phyloP scores from a whole-genome alignment of 345 rosid species.

The Iberis pinnata region DNA sequence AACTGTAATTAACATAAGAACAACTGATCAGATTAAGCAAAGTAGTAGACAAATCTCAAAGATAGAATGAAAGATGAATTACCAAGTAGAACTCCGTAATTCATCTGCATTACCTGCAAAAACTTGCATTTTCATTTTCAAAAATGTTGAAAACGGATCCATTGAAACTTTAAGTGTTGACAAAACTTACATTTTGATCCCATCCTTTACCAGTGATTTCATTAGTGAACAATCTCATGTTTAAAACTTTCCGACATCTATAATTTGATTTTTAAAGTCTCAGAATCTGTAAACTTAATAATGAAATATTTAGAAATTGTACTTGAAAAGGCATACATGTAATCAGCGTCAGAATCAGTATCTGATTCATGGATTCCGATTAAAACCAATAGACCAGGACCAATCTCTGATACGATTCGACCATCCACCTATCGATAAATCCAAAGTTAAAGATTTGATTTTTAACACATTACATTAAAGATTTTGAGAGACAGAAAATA shows the following conservation, averaged over 20 bases:
- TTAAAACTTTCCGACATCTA: slow-evolving; percentile 83
- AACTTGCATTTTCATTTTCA: neutral
- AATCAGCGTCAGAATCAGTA: slow-evolving; percentile 65
- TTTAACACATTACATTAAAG: neutral
- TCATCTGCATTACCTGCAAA: slow-evolving; percentile 77
- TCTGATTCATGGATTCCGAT: slow-evolving; percentile 79
- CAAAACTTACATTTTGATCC: slow-evolving; percentile 64
- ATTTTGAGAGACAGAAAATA: neutral
- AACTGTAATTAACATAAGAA: slow-evolving; percentile 39
- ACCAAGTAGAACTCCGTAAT: slow-evolving; percentile 74
- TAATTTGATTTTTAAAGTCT: neutral
- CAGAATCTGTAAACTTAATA: neutral
- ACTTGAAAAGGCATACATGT: slow-evolving; percentile 39
- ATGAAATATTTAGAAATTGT: neutral
- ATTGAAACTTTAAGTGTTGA: too few relatives aligned
- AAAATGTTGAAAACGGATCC: neutral
- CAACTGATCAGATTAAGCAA: slow-evolving; percentile 15
- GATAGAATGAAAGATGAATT: neutral
- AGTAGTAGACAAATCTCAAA: neutral
- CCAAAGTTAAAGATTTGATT: neutral
- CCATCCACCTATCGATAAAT: slow-evolving; percentile 57
- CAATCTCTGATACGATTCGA: slow-evolving; percentile 63
- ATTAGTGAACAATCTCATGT: slow-evolving; percentile 80
- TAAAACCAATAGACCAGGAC: slow-evolving; percentile 76
- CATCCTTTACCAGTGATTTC: slow-evolving; percentile 70